Evolutionary conservation across 345 rosid species (phyloP), one percentile per base, ranked within the genome.

Genomic region (Eutrema japonicum): DNA sequence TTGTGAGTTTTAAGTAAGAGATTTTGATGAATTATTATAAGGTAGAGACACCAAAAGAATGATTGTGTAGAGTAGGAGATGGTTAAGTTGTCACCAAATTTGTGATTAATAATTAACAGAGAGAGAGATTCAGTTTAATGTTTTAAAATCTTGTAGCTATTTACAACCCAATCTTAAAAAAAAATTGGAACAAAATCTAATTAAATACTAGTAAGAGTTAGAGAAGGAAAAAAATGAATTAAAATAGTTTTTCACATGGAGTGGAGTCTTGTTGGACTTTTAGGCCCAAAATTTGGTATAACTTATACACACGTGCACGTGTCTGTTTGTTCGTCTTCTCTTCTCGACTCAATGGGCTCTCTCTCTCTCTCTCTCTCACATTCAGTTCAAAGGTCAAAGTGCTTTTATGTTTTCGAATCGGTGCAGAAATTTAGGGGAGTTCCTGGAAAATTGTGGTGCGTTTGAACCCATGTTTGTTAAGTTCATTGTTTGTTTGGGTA

Each of bases 11-110:
- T 16, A 16, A 59, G 88, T 87, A 87, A 61, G 75, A 70, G 62
- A 55, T n/a, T 78, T 55, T 27, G 56, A 65, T 65, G 48, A 35
- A 79, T 87, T 86, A 83, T 70, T 80, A 67, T 82, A 89, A 77
- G 35, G 35, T 66, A 64, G 72, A 78, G 81, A 83, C 77, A 64
- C 82, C 73, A 82, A 90, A 86, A 82, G 96, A 83, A 85, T 85
- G 96, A 88, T 80, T 75, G 73, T 77, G 65, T 33, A 72, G 80
- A 72, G 87, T 91, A n/a, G n/a, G n/a, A n/a, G 91, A 82, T 73
- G 76, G 74, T 85, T 91, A 91, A 88, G 98, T 93, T 60, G 72
- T 74, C 42, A 86, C 83, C 90, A 81, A 85, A 75, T 73, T 79
- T 66, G 8, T 71, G 77, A 72, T 79, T 79, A 71, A 61, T 59